phyloP scores from a whole-genome alignment of 129 eudicot genomes.

The Heracleum sosnowskyi region DNA sequence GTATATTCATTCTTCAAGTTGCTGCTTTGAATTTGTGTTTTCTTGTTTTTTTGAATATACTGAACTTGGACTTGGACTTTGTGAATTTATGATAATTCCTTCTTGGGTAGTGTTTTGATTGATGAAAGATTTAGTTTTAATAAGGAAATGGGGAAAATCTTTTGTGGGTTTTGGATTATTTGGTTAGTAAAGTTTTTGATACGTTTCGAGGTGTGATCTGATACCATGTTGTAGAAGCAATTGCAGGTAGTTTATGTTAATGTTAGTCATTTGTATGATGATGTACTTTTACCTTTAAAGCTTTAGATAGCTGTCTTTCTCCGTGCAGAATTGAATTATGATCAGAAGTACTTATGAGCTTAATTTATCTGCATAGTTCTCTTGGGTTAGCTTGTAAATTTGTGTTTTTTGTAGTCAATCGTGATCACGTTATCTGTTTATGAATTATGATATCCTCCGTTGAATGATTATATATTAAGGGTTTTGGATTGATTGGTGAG shows the following conservation, averaged over 20 bases:
- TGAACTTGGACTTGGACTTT: conserved; percentile 22
- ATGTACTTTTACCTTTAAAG: conserved; percentile 50
- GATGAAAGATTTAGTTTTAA: conserved; percentile 1
- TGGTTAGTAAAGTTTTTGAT: conserved; percentile 13
- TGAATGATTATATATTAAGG: background rate
- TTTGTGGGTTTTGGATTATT: conserved; percentile 22
- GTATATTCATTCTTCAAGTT: background rate
- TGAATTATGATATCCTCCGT: background rate
- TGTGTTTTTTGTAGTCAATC: conserved; percentile 10
- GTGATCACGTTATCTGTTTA: conserved; percentile 10
- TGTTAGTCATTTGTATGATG: conserved; percentile 54
- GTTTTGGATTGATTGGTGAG: conserved; percentile 21
- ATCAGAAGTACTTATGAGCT: background rate
- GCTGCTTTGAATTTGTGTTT: background rate
- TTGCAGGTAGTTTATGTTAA: conserved; percentile 55
- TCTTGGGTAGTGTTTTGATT: background rate
- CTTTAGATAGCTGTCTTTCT: background rate
- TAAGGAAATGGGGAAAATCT: conserved; percentile 8
- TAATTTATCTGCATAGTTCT: conserved; percentile 26
- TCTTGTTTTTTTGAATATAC: background rate
- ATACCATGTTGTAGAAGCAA: conserved; percentile 23
- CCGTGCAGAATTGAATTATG: background rate
- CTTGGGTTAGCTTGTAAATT: conserved; percentile 24
- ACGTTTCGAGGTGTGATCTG: conserved; percentile 19
- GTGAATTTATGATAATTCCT: conserved; percentile 17